Conservation (phyloP, 1,139 yeast genomes). For the Debaryomyces sp. region DNA sequence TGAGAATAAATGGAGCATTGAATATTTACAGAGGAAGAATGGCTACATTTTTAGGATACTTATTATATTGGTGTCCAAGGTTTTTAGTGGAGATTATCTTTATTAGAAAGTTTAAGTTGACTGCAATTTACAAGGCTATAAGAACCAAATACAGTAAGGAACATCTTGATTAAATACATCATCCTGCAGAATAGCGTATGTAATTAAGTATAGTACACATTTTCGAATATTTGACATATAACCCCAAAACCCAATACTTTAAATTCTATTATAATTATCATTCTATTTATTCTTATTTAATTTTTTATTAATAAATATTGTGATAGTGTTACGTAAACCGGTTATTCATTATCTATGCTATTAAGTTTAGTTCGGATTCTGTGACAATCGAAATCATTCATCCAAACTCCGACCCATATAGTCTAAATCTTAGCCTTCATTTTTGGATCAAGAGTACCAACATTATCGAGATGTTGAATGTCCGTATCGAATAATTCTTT, state of each 20-base stretch:
- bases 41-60: constrained; percentile 40
- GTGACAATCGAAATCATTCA: background rate
- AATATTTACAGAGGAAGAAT: constrained; percentile 57
- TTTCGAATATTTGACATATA: background rate
- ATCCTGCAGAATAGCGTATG: background rate
- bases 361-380: constrained; percentile 29
- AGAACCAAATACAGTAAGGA: constrained; percentile 25
- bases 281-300: too few relatives aligned
- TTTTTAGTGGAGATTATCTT: constrained; percentile 49
- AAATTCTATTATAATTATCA: too few relatives aligned
- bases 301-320: too few relatives aligned
- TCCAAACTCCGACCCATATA: background rate
- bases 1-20: constrained; percentile 45
- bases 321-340: background rate
- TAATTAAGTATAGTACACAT: background rate
- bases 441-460: constrained; percentile 1
- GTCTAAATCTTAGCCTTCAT: constrained; percentile 6
- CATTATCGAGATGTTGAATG: constrained; percentile 3
- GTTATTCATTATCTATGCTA: constrained; percentile 14
- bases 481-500: constrained; percentile 14
- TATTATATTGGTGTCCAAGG: constrained; percentile 47
- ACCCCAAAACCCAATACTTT: fast-evolving
- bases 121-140: constrained; percentile 25
- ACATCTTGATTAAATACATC: constrained; percentile 13
- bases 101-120: constrained; percentile 51